Base-by-base conservation (phyloP, 192 early-diverging fungal genomes). In the Diversispora eburnea region DNA sequence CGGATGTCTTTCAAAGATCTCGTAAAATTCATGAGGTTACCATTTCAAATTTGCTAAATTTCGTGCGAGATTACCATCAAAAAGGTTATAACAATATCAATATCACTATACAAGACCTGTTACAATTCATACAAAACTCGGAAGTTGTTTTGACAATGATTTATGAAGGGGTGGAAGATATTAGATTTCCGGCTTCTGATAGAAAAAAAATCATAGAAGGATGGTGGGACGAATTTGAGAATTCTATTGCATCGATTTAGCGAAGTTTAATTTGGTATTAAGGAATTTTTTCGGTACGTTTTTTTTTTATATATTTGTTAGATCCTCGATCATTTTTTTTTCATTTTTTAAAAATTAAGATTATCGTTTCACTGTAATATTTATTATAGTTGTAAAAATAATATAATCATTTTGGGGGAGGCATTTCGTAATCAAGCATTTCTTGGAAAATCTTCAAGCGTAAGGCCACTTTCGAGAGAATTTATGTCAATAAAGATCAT, bases 121-220 rank as follows among this genome's bases (percentile, higher is more conserved):
- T 54, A 17, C 51, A 54, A 54, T 54, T 54, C 51, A 54, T 54
- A 54, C 51, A 54, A 54, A 54, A 54, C n/a, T 54, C 51, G n/a
- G 51, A 54, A 54, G 12, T 54, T 17, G n/a, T 54, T 13, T 54
- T 54, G 12, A 54, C 12, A 17, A 54, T 54, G 51, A 54, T 54
- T 54, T 54, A 17, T 54, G 51, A 54, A 17, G 51, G 13, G 4
- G n/a, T 17, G 12, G 51, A 54, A 17, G 51, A 54, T 4, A 54
- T 17, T 4, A 13, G 12, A 10, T 10, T 17, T 9, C n/a, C 12
- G n/a, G 9, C n/a, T 17, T 9, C 10, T 10, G 51, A 54, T 17
- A 10, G 51, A 54, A 17, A 54, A 13, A 10, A 54, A 54, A 10
- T 54, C 0, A 17, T 54, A 17, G 12, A 54, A 17, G n/a, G n/a